Evolutionary conservation across 495 filamentous ascomycete genomes (phyloP).

Genomic region (Penicillium angulare): DNA sequence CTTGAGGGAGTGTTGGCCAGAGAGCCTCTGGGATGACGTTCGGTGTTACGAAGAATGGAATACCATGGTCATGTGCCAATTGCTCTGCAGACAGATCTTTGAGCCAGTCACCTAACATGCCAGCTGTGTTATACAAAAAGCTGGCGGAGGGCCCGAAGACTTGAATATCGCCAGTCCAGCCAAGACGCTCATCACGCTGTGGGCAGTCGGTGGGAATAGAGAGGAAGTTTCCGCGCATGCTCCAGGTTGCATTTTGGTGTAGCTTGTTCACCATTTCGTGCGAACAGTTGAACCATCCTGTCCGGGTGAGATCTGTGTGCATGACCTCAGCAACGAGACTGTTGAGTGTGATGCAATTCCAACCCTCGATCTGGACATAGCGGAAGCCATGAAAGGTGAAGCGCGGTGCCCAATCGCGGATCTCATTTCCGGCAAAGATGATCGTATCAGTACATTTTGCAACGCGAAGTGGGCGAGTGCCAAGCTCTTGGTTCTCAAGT

Average conservation of each 20-base stretch:
- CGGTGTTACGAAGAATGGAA: slow-evolving; percentile 42
- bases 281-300: slow-evolving; percentile 48
- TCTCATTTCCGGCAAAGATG: slow-evolving; percentile 22
- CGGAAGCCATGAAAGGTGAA: slow-evolving; percentile 61
- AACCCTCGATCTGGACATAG: slow-evolving; percentile 50
- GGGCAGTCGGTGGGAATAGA: slow-evolving; percentile 55
- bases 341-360: slow-evolving; percentile 25
- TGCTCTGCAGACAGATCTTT: slow-evolving; percentile 44
- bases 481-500: slow-evolving; percentile 50
- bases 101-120: slow-evolving; percentile 51
- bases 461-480: slow-evolving; percentile 45
- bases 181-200: slow-evolving; percentile 55
- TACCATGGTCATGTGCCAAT: slow-evolving; percentile 18
- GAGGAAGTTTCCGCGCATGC: slow-evolving; percentile 57
- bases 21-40: slow-evolving; percentile 27
- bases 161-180: slow-evolving; percentile 57
- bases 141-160: slow-evolving; percentile 51
- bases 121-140: slow-evolving; percentile 50
- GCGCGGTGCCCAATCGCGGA: slow-evolving; percentile 23
- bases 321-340: slow-evolving; percentile 46
- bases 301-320: slow-evolving; percentile 50
- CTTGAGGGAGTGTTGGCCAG: slow-evolving; percentile 28
- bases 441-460: slow-evolving; percentile 46
- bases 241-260: slow-evolving; percentile 50
- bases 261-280: slow-evolving; percentile 48